Percentiles rank a stretch among this genome's conserved stretches.
Conservation (phyloP, 768 basidiomycete genomes). For the Rhizopogon vesiculosus region DNA sequence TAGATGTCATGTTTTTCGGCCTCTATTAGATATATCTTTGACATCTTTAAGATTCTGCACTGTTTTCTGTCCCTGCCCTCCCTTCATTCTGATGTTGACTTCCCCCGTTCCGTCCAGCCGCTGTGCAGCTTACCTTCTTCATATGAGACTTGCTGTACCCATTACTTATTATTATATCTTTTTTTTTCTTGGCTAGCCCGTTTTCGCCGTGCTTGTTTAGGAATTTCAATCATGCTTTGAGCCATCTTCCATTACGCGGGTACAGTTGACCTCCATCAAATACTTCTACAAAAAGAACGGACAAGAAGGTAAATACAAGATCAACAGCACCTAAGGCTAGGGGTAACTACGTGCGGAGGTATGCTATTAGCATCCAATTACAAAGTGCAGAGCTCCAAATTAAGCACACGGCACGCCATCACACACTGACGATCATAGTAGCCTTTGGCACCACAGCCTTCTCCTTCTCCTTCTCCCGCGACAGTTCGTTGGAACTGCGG, state of each 20-base stretch:
- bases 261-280: not conserved
- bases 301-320: not conserved
- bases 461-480: constrained; percentile 7
- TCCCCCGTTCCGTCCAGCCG: no score
- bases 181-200: not conserved
- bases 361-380: not conserved
- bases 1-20: not conserved
- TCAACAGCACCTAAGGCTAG: not conserved
- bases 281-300: not conserved
- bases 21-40: no score
- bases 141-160: not conserved
- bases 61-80: not conserved
- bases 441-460: not conserved
- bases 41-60: not conserved
- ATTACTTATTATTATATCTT: not conserved
- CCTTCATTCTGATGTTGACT: not conserved
- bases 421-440: not conserved
- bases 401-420: not conserved
- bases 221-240: not conserved
- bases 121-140: not conserved
- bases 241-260: not conserved
- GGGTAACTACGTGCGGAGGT: not conserved
- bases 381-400: not conserved
- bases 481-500: constrained; percentile 8
- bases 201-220: not conserved